These are phyloP conservation scores for Aspergillus sp. DNA, from an alignment of 2,329 filamentous ascomycete genomes.

Conservation along the genomic window DNA sequence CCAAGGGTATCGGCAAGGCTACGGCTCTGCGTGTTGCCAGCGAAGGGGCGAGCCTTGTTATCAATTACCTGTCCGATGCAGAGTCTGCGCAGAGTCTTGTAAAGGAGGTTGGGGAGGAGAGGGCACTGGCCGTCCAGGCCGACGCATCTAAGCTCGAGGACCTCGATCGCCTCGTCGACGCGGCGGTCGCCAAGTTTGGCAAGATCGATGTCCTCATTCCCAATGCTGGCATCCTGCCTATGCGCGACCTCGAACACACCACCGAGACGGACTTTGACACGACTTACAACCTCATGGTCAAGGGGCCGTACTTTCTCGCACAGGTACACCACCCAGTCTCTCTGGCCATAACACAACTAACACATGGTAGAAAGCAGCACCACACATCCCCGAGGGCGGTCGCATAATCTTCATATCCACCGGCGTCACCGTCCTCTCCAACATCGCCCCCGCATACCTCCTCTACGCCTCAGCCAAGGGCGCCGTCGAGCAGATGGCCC, in stretches of 20 bases:
- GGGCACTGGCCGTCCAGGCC: conserved; percentile 60
- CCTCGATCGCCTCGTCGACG: conserved; percentile 55
- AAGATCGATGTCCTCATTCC: conserved; percentile 64
- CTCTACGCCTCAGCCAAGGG: conserved; percentile 63
- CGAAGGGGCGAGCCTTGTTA: conserved; percentile 50
- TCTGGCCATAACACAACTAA: no score
- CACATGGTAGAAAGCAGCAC: conserved; percentile 44
- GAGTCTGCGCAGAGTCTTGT: conserved; percentile 61
- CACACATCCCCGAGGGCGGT: conserved; percentile 55
- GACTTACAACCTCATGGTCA: conserved; percentile 59
- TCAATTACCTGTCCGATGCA: conserved; percentile 63
- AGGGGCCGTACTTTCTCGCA: conserved; percentile 60
- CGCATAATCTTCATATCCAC: conserved; percentile 61
- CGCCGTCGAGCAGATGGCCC: conserved; percentile 63
- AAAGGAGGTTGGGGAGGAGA: conserved; percentile 49
- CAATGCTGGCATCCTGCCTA: conserved; percentile 59
- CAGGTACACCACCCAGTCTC: no score
- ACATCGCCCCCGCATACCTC: conserved; percentile 52
- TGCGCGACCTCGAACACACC: conserved; percentile 55
- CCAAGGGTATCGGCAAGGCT: conserved; percentile 47
- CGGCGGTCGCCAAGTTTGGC: conserved; percentile 55
- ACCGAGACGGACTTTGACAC: conserved; percentile 58
- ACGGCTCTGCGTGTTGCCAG: conserved; percentile 43
- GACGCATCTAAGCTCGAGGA: conserved; percentile 55
- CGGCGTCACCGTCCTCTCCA: conserved; percentile 41